Evolutionary conservation across 768 basidiomycete genomes (phyloP).

Genomic region (Lactifluus hygrophoroides): DNA sequence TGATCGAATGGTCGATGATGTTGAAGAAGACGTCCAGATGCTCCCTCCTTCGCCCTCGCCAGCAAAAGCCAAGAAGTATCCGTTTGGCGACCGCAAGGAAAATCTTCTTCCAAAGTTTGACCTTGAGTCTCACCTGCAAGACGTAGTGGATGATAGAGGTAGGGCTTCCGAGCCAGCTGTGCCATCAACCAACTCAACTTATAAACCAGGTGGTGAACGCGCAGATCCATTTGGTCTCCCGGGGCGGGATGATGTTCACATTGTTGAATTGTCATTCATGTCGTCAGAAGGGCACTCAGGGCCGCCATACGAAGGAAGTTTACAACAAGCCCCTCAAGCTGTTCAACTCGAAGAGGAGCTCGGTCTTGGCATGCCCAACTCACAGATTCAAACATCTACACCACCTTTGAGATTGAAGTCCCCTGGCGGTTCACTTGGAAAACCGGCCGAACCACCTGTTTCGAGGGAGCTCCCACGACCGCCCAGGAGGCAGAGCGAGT

Average conservation of each 20-base stretch:
- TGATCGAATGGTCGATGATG: slow-evolving; percentile 23
- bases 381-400: slow-evolving; percentile 12
- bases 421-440: slow-evolving; percentile 1
- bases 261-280: slow-evolving; percentile 24
- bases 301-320: slow-evolving; percentile 22
- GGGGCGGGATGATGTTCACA: slow-evolving; percentile 25
- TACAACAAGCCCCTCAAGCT: slow-evolving; percentile 31
- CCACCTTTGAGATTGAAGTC: slow-evolving; percentile 13
- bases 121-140: slow-evolving; percentile 20
- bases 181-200: neutral
- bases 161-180: neutral
- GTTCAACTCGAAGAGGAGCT: slow-evolving; percentile 25
- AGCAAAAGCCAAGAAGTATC: slow-evolving; percentile 23
- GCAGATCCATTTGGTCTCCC: slow-evolving; percentile 26
- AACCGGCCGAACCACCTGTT: neutral
- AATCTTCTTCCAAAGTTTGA: slow-evolving; percentile 31
- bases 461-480: slow-evolving; percentile 17
- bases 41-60: slow-evolving; percentile 46
- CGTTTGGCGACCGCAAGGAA: slow-evolving; percentile 22
- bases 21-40: slow-evolving; percentile 35
- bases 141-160: slow-evolving; percentile 4
- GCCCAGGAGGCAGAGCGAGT: slow-evolving; percentile 14
- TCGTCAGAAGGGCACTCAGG: slow-evolving; percentile 20
- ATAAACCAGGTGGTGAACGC: slow-evolving; percentile 22
- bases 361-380: slow-evolving; percentile 15